Percentiles rank a stretch among this genome's conserved stretches.
phyloP scores from a whole-genome alignment of 768 basidiomycete genomes.

The Trametes gibbosa region DNA sequence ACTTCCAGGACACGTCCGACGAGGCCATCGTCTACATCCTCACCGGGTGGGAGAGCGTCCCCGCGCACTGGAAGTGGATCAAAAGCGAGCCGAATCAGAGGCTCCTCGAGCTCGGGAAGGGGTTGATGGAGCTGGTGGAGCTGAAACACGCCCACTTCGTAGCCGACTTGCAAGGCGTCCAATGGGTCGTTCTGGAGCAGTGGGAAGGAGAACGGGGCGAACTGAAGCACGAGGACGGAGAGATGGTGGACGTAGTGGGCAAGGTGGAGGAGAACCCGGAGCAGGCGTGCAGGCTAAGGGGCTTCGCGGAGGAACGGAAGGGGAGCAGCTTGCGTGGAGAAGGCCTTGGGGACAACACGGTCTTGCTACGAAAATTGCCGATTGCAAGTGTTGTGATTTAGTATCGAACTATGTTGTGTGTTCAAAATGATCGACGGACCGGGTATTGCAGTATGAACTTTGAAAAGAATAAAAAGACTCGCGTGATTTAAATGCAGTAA shows the following conservation, averaged over 20 bases:
- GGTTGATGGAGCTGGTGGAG: conserved; percentile 32
- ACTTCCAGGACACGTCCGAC: conserved; percentile 32
- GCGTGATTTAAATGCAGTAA: too few species aligned
- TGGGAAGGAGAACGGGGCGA: not conserved
- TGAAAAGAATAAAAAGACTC: too few species aligned
- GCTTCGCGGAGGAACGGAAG: not conserved
- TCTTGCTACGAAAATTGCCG: not conserved
- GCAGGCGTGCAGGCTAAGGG: not conserved
- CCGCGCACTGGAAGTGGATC: conserved; percentile 43
- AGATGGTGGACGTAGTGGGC: not conserved
- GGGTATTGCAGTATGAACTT: too few species aligned
- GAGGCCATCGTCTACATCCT: conserved; percentile 35
- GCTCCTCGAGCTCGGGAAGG: conserved; percentile 31
- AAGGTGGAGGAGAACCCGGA: not conserved
- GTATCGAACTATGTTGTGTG: too few species aligned
- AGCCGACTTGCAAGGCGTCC: not conserved
- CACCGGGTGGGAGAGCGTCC: conserved; percentile 44
- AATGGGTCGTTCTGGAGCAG: not conserved
- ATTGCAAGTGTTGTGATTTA: too few species aligned
- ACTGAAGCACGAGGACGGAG: not conserved
- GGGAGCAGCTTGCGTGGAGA: not conserved
- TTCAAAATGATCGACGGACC: too few species aligned
- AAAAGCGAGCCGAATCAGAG: conserved; percentile 38
- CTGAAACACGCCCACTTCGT: conserved; percentile 42
- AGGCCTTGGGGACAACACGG: not conserved